phyloP scores from a whole-genome alignment of 2,329 filamentous ascomycete genomes.

The Stemphylium vesicarium region DNA sequence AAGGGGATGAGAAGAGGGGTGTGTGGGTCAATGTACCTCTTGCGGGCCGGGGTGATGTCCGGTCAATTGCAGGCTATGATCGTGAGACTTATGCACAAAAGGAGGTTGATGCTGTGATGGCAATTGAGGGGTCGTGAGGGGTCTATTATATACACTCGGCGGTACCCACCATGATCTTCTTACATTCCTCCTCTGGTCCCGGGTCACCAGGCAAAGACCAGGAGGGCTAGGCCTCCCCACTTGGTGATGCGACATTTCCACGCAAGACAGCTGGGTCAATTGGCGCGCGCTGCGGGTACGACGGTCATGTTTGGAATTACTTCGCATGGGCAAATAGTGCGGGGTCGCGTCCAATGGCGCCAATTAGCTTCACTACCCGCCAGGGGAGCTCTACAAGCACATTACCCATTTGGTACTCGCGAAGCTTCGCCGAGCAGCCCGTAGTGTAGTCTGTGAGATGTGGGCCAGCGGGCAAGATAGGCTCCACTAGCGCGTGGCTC shows the following conservation, averaged over 20 bases:
- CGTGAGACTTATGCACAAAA: constrained; percentile 23
- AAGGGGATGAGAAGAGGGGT: constrained; percentile 19
- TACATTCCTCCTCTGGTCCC: constrained; percentile 23
- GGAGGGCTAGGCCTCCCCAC: constrained; percentile 42
- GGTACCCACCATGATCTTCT: constrained; percentile 27
- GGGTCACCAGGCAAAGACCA: constrained; percentile 28
- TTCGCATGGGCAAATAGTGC: constrained; percentile 39
- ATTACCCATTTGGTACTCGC: constrained; percentile 23
- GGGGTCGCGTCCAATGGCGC: constrained; percentile 47
- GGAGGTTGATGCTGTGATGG: constrained; percentile 21
- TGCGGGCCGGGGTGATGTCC: constrained; percentile 33
- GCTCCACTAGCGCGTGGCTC: constrained; percentile 18
- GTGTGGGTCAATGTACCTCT: constrained; percentile 36
- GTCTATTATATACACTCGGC: constrained; percentile 37
- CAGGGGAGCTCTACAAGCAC: constrained; percentile 20
- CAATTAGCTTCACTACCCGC: constrained; percentile 27
- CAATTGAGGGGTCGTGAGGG: constrained; percentile 31
- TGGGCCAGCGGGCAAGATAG: constrained; percentile 12
- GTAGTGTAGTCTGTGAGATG: constrained; percentile 20
- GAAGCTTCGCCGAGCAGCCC: constrained; percentile 20
- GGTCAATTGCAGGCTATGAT: constrained; percentile 9
- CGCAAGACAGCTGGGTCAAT: constrained; percentile 26
- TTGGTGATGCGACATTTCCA: constrained; percentile 31
- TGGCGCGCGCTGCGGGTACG: constrained; percentile 30
- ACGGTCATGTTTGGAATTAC: constrained; percentile 42